A percentile compares a stretch with the other conserved stretches of the same genome.
Evolutionary conservation across 2,329 filamentous ascomycete species (phyloP).

Genomic region (Moelleriella libera): DNA sequence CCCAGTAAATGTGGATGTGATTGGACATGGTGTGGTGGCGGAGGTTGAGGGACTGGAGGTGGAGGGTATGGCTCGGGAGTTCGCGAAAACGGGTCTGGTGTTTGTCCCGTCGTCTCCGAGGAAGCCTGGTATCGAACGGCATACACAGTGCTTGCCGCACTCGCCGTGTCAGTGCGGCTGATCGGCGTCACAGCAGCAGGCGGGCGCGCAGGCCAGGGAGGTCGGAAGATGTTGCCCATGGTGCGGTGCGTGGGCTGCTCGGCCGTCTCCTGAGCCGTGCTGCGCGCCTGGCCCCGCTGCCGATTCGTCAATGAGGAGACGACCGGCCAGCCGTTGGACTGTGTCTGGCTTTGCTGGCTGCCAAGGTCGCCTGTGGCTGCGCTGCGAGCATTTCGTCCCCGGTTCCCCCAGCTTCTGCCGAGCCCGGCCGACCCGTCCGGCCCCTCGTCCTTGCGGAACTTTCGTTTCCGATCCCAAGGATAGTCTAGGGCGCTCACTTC

Average conservation of each 20-base stretch:
- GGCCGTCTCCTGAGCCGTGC: constrained; percentile 5
- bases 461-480: constrained; percentile 28
- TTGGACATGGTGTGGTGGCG: background rate
- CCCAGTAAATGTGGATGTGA: constrained; percentile 1
- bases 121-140: constrained; percentile 46
- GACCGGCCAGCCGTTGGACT: constrained; percentile 13
- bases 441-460: constrained; percentile 16
- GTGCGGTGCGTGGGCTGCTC: constrained; percentile 11
- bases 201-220: constrained; percentile 43
- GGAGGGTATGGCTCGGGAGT: constrained; percentile 22
- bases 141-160: constrained; percentile 50
- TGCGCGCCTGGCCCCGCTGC: constrained; percentile 10
- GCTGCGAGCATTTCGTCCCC: constrained; percentile 2
- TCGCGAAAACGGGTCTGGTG: constrained; percentile 24
- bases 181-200: constrained; percentile 39
- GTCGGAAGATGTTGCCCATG: constrained; percentile 26
- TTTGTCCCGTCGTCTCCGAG: constrained; percentile 34
- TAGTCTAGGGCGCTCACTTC: constrained; percentile 43
- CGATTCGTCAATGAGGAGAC: constrained; percentile 13
- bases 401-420: constrained; percentile 17
- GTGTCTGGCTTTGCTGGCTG: background rate
- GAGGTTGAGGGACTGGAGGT: constrained; percentile 1
- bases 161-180: constrained; percentile 48
- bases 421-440: constrained; percentile 4
- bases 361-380: constrained; percentile 1